Evolutionary conservation across 768 basidiomycete species (phyloP), one percentile per base, ranked within the genome.

Genomic region (Pleurotus salmoneostramineus): DNA sequence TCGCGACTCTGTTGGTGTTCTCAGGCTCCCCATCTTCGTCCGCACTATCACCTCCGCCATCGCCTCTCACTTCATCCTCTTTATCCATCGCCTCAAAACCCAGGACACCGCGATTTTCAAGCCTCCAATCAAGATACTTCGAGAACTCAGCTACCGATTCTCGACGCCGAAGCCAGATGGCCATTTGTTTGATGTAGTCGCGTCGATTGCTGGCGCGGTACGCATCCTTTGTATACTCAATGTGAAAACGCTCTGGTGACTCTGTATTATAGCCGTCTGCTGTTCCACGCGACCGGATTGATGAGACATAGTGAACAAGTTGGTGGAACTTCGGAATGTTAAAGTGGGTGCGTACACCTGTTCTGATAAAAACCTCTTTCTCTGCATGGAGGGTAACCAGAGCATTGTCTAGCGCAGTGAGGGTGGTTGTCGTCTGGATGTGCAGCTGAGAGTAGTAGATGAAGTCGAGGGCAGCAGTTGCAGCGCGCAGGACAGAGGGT

Each of bases 281-380:
- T 7, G 64, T 63, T 7, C 69, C 69, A 51, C 62, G 58, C 7
- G 51, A 50, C 6, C 58, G 58, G 17, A 75, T 75, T 3, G 57
- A 21, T 4, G 63, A 57, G 17, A 66, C 49, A 52, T 73, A 73
- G 56, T 73, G 71, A 6, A 59, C 11, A 37, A 73, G 56, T 2
- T 60, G 59, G 57, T 72, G 70, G 15, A 73, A 51, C 58, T 77
- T 77, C 6, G 71, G 69, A 15, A 77, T 69, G 55, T 73, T 69
- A 58, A 75, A 75, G 48, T 75, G 58, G 7, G 65, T 34, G 8
- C 63, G 66, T 12, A 66, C 44, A 4, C 51, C 61, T 6, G 58
- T 42, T 0, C 58, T 46, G 14, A 68, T 33, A 54, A 75, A 72
- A 17, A 68, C 48, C 8, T 64, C 57, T 56, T 72, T 70, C 60